phyloP scores from a whole-genome alignment of 1,284 basidiomycete genomes.

The Cryptococcus sp. region DNA sequence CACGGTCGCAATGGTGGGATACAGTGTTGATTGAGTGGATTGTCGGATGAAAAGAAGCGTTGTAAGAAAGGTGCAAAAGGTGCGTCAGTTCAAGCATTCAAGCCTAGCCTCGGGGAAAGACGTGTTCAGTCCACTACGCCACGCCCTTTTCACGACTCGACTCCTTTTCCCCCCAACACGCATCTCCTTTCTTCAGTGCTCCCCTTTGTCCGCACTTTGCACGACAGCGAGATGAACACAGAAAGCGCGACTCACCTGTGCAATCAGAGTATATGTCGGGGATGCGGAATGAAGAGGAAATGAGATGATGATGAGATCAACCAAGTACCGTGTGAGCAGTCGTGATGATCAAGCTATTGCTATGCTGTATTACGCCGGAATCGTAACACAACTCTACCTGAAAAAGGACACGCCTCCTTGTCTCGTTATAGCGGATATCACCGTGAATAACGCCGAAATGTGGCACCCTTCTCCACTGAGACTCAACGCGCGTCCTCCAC shows the following conservation, averaged over 20 bases:
- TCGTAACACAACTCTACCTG: too few species aligned
- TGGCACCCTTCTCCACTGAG: slow-evolving; percentile 11
- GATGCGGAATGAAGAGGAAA: background rate
- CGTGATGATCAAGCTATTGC: background rate
- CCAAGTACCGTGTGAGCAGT: background rate
- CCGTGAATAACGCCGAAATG: slow-evolving; percentile 15
- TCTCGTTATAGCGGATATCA: slow-evolving; percentile 4
- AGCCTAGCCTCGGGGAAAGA: too few species aligned
- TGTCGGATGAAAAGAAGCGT: background rate
- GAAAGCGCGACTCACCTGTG: background rate
- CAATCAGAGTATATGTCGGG: background rate
- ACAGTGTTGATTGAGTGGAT: background rate
- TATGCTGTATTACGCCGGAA: too few species aligned
- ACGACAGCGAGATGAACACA: too few species aligned
- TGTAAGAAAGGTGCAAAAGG: background rate
- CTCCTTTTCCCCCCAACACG: too few species aligned
- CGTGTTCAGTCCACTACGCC: too few species aligned
- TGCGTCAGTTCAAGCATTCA: background rate
- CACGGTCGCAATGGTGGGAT: background rate
- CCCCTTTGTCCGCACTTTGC: too few species aligned
- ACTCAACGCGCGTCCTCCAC: slow-evolving; percentile 13
- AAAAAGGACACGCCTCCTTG: background rate
- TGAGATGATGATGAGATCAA: background rate
- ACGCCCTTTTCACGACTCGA: too few species aligned
- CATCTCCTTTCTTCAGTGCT: too few species aligned